A percentile compares a stretch with the other conserved stretches of the same genome.
phyloP scores from a whole-genome alignment of 257 asterid genomes.

The Cordia subcordata region DNA sequence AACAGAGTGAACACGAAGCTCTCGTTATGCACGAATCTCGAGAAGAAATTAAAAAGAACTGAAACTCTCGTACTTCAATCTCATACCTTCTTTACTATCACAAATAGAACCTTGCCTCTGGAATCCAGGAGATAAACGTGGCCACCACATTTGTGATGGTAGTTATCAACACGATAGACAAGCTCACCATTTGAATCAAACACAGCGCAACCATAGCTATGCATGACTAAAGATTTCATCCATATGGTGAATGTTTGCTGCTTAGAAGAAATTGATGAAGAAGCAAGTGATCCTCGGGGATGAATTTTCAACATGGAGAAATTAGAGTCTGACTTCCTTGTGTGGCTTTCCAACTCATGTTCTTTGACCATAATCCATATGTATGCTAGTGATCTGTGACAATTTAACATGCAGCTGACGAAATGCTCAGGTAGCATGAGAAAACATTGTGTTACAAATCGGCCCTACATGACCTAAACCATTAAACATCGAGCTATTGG shows the following conservation, averaged over 20 bases:
- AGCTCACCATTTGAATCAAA: constrained; percentile 57
- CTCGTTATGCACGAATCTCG: not conserved
- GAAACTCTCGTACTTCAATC: no score
- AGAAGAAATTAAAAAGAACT: not conserved
- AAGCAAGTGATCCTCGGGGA: constrained; percentile 32
- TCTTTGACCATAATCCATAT: not conserved
- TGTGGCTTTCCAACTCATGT: not conserved
- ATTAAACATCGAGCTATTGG: no score
- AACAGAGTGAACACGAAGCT: no score
- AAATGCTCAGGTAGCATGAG: not conserved
- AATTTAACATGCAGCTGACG: not conserved
- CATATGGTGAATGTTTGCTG: constrained; percentile 60
- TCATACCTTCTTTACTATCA: constrained; percentile 57
- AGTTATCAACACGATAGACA: constrained; percentile 69
- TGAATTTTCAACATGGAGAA: constrained; percentile 55
- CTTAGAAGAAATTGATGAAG: constrained; percentile 17
- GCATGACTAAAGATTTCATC: constrained; percentile 80
- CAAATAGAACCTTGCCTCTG: constrained; percentile 52
- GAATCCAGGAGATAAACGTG: constrained; percentile 68
- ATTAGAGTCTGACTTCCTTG: not conserved
- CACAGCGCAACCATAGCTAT: constrained; percentile 80
- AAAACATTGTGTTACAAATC: no score
- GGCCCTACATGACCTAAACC: not conserved
- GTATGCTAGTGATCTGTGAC: not conserved
- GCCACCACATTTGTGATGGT: constrained; percentile 43